A percentile compares a stretch with the other conserved stretches of the same genome.
phyloP scores from a whole-genome alignment of 345 rosid species.

The Kandelia obovata region DNA sequence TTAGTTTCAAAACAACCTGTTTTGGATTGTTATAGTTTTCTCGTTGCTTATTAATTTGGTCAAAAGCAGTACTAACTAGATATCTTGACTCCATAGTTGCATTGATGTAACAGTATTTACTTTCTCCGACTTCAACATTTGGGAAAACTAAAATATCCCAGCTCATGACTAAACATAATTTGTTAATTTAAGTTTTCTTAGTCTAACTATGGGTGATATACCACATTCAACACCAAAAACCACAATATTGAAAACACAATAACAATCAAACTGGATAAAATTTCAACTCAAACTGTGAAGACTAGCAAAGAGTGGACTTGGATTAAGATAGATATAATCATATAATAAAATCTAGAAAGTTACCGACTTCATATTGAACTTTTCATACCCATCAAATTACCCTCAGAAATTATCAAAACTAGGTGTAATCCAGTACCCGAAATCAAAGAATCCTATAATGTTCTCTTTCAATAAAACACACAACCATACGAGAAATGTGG shows the following conservation, averaged over 20 bases:
- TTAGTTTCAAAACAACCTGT: neutral
- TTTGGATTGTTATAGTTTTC: neutral
- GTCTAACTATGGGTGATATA: neutral
- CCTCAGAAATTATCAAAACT: neutral
- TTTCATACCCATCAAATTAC: neutral
- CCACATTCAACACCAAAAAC: neutral
- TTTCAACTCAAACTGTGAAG: neutral
- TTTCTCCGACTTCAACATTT: neutral
- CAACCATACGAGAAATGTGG: neutral
- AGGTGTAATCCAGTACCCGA: neutral
- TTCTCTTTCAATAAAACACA: neutral
- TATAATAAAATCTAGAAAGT: neutral
- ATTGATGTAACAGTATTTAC: neutral
- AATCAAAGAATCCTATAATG: neutral
- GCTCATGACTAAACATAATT: neutral
- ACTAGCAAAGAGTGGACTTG: too few relatives aligned
- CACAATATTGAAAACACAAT: neutral
- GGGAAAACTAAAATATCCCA: neutral
- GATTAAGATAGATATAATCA: too few relatives aligned
- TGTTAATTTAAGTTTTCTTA: neutral
- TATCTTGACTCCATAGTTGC: neutral
- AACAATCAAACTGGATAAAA: neutral
- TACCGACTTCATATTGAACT: neutral
- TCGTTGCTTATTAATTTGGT: neutral
- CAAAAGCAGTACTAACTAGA: neutral